Percentiles rank a stretch among this genome's conserved stretches.
These are phyloP conservation scores for Sporodiniella umbellata DNA, from an alignment of 371 early-diverging fungal species.

Conservation along the genomic window DNA sequence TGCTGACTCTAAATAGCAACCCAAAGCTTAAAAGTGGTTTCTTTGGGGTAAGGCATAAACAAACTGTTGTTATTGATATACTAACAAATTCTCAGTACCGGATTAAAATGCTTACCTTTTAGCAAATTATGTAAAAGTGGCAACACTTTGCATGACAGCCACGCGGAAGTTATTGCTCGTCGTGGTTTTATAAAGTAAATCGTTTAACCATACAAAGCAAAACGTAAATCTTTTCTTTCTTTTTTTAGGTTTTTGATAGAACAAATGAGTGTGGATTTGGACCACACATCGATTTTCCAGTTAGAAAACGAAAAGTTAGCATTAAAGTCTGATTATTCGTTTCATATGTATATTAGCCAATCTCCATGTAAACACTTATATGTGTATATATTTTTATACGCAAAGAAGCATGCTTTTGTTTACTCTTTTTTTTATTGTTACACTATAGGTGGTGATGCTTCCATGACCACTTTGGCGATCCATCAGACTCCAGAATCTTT, in stretches of 20 bases:
- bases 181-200: conserved; percentile 70
- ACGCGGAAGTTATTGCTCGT: conserved; percentile 83
- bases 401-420: background rate
- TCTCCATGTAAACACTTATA: conserved; percentile 57
- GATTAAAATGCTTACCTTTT: conserved; percentile 79
- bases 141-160: conserved; percentile 73
- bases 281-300: conserved; percentile 3
- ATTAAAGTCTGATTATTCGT: conserved; percentile 25
- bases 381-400: background rate
- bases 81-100: conserved; percentile 58
- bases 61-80: conserved; percentile 2
- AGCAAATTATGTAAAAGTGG: conserved; percentile 59
- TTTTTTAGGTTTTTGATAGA: conserved; percentile 26
- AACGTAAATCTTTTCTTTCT: too few relatives aligned
- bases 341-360: conserved; percentile 78
- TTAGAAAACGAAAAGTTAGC: conserved; percentile 3
- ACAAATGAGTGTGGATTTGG: conserved; percentile 5
- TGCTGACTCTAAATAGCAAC: background rate
- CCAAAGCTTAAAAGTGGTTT: conserved; percentile 47
- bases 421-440: background rate
- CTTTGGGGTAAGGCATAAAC: conserved; percentile 56
- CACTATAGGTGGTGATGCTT: conserved; percentile 73
- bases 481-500: conserved; percentile 51
- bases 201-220: background rate
- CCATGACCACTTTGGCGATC: conserved; percentile 59